Evolutionary conservation across 108 stramenopile genomes (phyloP).

Genomic region (Aureococcus anophagefferens): DNA sequence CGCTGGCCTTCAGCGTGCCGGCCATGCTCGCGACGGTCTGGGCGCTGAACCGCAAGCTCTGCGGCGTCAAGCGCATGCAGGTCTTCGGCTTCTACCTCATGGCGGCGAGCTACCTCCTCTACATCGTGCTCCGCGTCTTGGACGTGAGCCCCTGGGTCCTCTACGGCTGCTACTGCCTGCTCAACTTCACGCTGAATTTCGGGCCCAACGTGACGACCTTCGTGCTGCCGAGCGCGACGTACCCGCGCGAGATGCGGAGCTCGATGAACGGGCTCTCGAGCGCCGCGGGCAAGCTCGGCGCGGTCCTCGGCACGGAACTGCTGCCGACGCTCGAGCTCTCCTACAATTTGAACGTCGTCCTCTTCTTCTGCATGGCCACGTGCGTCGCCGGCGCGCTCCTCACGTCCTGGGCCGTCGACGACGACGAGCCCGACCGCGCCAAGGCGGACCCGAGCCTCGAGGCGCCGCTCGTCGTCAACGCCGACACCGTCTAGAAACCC

Average conservation of each 20-base stretch:
- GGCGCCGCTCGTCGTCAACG: too few species aligned
- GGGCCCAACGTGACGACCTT: conserved; percentile 52
- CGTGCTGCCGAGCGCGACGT: conserved; percentile 44
- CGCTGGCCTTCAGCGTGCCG: background rate
- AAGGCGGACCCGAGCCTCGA: too few species aligned
- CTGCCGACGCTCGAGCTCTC: background rate
- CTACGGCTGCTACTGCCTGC: conserved; percentile 8
- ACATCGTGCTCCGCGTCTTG: too few species aligned
- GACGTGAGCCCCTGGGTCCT: background rate
- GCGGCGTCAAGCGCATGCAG: conserved; percentile 32
- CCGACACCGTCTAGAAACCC: too few species aligned
- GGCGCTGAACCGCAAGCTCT: conserved; percentile 14
- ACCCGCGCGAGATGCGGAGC: conserved; percentile 34
- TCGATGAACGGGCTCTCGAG: conserved; percentile 42
- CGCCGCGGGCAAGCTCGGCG: conserved; percentile 35
- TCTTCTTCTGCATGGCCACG: background rate
- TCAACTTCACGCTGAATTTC: conserved; percentile 41
- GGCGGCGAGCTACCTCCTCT: background rate
- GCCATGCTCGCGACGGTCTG: conserved; percentile 7
- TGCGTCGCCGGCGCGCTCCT: background rate
- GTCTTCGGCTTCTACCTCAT: conserved; percentile 19
- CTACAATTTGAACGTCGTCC: background rate
- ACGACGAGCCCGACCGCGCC: too few species aligned
- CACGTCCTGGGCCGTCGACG: background rate
- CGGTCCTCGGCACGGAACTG: conserved; percentile 1